Percentiles rank a stretch among this genome's conserved stretches.
Evolutionary conservation across 371 early-diverging fungal species (phyloP).

Genomic region (Actinomortierella ambigua): DNA sequence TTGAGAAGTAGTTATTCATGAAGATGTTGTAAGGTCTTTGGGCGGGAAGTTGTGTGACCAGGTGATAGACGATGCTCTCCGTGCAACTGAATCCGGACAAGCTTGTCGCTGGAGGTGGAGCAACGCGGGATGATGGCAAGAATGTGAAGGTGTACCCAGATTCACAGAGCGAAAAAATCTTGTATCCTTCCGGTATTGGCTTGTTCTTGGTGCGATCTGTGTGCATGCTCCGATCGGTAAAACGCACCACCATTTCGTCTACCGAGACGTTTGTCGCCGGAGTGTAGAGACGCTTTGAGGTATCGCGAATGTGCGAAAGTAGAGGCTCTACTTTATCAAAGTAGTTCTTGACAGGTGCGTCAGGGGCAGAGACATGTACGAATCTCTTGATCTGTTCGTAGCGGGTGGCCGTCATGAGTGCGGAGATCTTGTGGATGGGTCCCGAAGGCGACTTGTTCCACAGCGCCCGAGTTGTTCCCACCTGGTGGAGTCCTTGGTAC

Average conservation of each 20-base stretch:
- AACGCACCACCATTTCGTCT: slow-evolving; percentile 30
- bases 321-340: slow-evolving; percentile 14
- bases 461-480: not conserved
- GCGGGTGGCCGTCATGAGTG: not conserved
- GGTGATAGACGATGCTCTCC: slow-evolving; percentile 6
- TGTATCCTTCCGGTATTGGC: slow-evolving; percentile 23
- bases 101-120: not conserved
- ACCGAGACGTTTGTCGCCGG: slow-evolving; percentile 12
- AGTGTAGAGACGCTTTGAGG: slow-evolving; percentile 14
- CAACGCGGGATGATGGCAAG: not conserved
- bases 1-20: slow-evolving; percentile 39
- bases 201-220: slow-evolving; percentile 21
- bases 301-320: not conserved
- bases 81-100: not conserved
- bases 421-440: not conserved
- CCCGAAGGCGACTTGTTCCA: not conserved
- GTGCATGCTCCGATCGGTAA: slow-evolving; percentile 22
- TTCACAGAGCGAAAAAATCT: slow-evolving; percentile 30
- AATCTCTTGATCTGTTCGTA: slow-evolving; percentile 1
- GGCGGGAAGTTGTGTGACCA: slow-evolving; percentile 13
- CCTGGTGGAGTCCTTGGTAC: not conserved
- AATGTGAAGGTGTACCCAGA: slow-evolving; percentile 24
- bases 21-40: slow-evolving; percentile 11
- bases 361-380: slow-evolving; percentile 4
- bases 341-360: slow-evolving; percentile 1